Conservation (phyloP, 2,329 filamentous ascomycete genomes). For the Paracamarosporium sp. region DNA sequence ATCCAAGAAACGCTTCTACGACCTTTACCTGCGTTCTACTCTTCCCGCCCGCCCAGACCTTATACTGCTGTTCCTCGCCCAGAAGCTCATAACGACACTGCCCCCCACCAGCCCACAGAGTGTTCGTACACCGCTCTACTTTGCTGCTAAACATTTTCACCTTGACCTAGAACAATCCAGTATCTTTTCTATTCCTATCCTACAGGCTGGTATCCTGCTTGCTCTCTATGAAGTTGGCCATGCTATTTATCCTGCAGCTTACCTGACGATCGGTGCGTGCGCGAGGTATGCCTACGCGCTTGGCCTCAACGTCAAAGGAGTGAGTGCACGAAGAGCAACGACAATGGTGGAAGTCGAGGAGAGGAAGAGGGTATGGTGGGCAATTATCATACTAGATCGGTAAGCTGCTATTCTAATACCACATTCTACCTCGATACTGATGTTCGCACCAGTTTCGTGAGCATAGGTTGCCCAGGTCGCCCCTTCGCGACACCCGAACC, state of each 20-base stretch:
- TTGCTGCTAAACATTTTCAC: neutral
- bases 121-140: neutral
- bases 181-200: neutral
- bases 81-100: neutral
- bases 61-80: neutral
- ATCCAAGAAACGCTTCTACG: constrained; percentile 28
- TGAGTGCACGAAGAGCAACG: neutral
- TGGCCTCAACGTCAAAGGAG: constrained; percentile 10
- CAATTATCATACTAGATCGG: constrained; percentile 31
- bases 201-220: constrained; percentile 40
- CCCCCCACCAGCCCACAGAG: neutral
- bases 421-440: neutral
- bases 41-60: neutral
- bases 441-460: constrained; percentile 13
- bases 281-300: constrained; percentile 29
- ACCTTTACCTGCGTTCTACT: constrained; percentile 17
- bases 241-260: constrained; percentile 47
- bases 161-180: neutral
- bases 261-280: constrained; percentile 32
- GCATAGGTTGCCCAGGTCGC: constrained; percentile 7
- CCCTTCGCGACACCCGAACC: constrained; percentile 12
- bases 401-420: neutral
- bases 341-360: constrained; percentile 31
- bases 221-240: constrained; percentile 43
- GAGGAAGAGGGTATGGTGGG: constrained; percentile 33